Evolutionary conservation across 2,329 filamentous ascomycete genomes (phyloP), one percentile per base, ranked within the genome.

Genomic region (Aspergillus unguis): DNA sequence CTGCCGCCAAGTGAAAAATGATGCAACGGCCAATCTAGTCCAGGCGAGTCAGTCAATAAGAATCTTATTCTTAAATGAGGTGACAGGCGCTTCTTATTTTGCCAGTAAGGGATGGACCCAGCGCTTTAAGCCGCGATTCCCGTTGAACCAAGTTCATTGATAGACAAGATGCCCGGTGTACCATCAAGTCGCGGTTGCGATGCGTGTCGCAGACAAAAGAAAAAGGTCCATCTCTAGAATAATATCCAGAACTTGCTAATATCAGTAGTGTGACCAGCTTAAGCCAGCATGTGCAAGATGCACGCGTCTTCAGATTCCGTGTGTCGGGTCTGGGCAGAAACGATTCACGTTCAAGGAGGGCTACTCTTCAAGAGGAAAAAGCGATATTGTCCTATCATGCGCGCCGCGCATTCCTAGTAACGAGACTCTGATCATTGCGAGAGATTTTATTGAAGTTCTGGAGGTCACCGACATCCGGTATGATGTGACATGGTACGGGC

Each of bases 111-210:
- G 25, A 17, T 26, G 25, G 44, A 32, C 28, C 44, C 33, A 32
- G 40, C 45, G 32, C 35, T 38, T 29, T 31, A 47, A 38, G 11
- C 6, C 26, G 25, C 44, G 23, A 29, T 25, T 29, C 32, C 10
- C 32, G 5, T 7, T 25, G n/a, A 35, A 6, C n/a, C 17, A n/a
- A 6, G 33, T 44, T 25, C 5, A 35, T 29, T 23, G 3, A 29
- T 17, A 8, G n/a, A 26, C 45, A 41, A 6, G 11, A 63, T 63
- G 61, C 61, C 60, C 6, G 61, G 61, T 3, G 61, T 63, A 27
- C 60, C 62, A 23, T 62, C 62, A 11, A 61, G 61, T 45, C 62
- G 61, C 6, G 62, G 62, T 5, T 62, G 62, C 41, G 56, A 62
- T 26, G 56, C 58, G 31, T 60, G 59, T 53, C 58, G 56, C 25